Evolutionary conservation across 352 stramenopile genomes (phyloP).

Genomic region (Pythium insidiosum): DNA sequence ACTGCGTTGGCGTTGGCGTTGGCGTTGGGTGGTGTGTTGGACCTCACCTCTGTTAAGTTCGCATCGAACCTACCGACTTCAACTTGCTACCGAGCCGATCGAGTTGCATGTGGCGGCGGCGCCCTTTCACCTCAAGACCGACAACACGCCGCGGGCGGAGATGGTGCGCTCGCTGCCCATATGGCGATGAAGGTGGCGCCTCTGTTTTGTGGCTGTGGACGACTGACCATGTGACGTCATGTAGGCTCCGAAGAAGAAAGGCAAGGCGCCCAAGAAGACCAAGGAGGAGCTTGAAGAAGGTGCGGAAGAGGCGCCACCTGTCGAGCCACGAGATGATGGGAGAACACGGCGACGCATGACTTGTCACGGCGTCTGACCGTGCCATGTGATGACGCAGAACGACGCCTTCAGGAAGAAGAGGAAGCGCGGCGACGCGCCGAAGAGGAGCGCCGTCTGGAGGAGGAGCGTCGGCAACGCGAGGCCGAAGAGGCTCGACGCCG

Average conservation of each 20-base stretch:
- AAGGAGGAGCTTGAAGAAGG: conserved; percentile 76
- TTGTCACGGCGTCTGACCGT: too few relatives aligned
- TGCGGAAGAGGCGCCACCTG: background rate
- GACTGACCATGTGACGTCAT: background rate
- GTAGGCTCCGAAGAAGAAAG: conserved; percentile 77
- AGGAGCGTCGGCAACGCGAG: conserved; percentile 50
- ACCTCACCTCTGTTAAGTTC: background rate
- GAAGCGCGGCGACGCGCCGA: conserved; percentile 46
- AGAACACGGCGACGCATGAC: too few relatives aligned
- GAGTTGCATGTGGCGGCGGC: background rate
- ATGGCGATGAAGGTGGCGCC: too few relatives aligned
- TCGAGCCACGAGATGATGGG: too few relatives aligned
- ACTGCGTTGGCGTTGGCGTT: too few relatives aligned
- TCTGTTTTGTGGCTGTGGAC: too few relatives aligned
- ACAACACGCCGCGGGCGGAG: too few relatives aligned
- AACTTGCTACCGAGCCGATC: background rate
- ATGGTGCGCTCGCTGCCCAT: too few relatives aligned
- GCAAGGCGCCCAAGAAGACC: conserved; percentile 67
- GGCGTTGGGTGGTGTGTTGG: too few relatives aligned
- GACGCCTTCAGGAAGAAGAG: conserved; percentile 61
- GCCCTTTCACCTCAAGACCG: background rate
- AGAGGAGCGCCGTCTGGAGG: conserved; percentile 62
- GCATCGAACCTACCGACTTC: background rate
- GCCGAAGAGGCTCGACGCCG: conserved; percentile 45
- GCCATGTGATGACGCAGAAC: too few relatives aligned